phyloP scores from a whole-genome alignment of 2,329 filamentous ascomycete genomes.

The Hymenoscyphus albidus region DNA sequence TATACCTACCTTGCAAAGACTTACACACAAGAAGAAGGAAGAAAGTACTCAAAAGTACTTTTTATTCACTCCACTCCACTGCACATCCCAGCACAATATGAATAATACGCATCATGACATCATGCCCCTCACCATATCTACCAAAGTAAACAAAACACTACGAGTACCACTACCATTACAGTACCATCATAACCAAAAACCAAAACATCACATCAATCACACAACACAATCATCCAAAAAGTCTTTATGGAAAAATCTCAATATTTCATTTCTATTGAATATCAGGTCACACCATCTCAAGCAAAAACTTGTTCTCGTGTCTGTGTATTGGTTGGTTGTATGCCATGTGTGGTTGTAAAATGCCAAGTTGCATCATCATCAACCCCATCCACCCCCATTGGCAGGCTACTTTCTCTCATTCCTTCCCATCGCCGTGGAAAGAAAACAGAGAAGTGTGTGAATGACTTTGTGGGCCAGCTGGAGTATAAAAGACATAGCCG shows the following conservation, averaged over 20 bases:
- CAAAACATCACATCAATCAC: too few relatives aligned
- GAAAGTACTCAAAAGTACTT: too few relatives aligned
- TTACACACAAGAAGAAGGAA: too few relatives aligned
- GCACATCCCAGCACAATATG: too few relatives aligned
- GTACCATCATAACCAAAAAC: too few relatives aligned
- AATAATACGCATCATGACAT: too few relatives aligned
- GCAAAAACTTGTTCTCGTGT: neutral
- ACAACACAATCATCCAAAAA: neutral
- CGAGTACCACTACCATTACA: too few relatives aligned
- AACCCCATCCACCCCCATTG: neutral
- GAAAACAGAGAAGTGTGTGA: neutral
- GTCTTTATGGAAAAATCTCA: neutral
- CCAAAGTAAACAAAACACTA: too few relatives aligned
- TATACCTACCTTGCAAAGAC: too few relatives aligned
- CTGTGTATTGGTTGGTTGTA: neutral
- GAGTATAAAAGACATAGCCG: neutral
- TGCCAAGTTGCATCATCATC: neutral
- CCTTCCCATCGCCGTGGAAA: neutral
- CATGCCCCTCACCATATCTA: too few relatives aligned
- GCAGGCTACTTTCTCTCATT: neutral
- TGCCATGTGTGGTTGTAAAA: neutral
- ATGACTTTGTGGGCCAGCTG: neutral
- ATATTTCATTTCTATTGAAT: slow-evolving; percentile 2
- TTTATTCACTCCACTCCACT: too few relatives aligned
- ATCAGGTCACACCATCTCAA: neutral